phyloP scores from a whole-genome alignment of 2,329 filamentous ascomycete genomes.

The Paecilomyces sp. region DNA sequence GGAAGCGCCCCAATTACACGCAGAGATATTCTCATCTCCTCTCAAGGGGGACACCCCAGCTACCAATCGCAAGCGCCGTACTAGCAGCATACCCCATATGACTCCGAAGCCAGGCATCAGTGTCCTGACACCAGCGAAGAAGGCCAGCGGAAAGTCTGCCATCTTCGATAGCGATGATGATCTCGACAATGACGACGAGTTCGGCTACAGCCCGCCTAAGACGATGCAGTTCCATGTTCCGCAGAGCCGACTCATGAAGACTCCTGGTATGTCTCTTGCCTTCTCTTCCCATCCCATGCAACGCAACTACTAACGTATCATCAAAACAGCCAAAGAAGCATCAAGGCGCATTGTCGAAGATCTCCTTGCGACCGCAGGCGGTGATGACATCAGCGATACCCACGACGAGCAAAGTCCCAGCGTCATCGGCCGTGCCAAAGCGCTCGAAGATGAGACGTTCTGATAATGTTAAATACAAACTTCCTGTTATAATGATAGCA shows the following conservation, averaged over 20 bases:
- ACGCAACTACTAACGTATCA: background rate
- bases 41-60: slow-evolving; percentile 38
- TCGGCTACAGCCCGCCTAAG: slow-evolving; percentile 84
- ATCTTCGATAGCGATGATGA: slow-evolving; percentile 47
- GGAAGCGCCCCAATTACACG: slow-evolving; percentile 72
- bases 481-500: background rate
- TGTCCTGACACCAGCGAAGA: slow-evolving; percentile 65
- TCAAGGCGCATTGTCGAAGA: slow-evolving; percentile 44
- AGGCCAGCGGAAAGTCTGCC: background rate
- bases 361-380: slow-evolving; percentile 39
- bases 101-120: slow-evolving; percentile 72
- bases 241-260: slow-evolving; percentile 42
- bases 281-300: background rate
- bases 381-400: slow-evolving; percentile 24
- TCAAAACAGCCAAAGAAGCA: slow-evolving; percentile 38
- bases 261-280: slow-evolving; percentile 33
- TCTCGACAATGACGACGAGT: slow-evolving; percentile 50
- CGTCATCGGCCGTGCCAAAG: slow-evolving; percentile 33
- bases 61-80: slow-evolving; percentile 37
- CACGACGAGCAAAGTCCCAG: slow-evolving; percentile 34
- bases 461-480: slow-evolving; percentile 21
- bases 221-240: slow-evolving; percentile 48
- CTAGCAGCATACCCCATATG: slow-evolving; percentile 29
- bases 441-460: slow-evolving; percentile 42
- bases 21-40: slow-evolving; percentile 78